Evolutionary conservation across 192 early-diverging fungal species (phyloP).

Genomic region (Coemansia sp.): DNA sequence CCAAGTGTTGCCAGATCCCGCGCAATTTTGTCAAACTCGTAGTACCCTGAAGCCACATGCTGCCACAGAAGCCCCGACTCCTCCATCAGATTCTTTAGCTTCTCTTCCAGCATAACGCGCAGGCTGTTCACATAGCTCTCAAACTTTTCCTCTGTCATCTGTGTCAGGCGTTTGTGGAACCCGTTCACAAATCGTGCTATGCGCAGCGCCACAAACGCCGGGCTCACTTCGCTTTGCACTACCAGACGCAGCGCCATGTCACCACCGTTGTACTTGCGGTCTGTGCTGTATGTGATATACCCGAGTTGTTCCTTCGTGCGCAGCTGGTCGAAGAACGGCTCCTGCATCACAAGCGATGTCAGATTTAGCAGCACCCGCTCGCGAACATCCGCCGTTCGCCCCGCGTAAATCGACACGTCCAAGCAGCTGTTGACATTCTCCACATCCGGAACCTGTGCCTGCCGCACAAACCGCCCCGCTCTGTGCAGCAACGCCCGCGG

Average conservation of each 20-base stretch:
- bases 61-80: conserved; percentile 68
- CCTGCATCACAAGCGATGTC: conserved; percentile 77
- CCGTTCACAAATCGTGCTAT: conserved; percentile 74
- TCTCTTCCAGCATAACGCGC: conserved; percentile 63
- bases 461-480: conserved; percentile 38
- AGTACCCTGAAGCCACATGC: conserved; percentile 67
- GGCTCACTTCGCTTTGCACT: conserved; percentile 84
- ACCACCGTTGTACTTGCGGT: conserved; percentile 68
- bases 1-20: conserved; percentile 22
- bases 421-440: conserved; percentile 88
- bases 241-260: conserved; percentile 76
- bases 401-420: conserved; percentile 81
- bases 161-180: conserved; percentile 55
- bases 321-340: conserved; percentile 91
- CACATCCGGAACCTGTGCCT: conserved; percentile 58
- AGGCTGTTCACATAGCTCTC: conserved; percentile 65
- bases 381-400: conserved; percentile 62
- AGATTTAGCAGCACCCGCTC: conserved; percentile 70
- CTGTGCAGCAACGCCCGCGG: conserved; percentile 35
- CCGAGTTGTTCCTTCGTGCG: conserved; percentile 89
- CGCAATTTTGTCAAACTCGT: conserved; percentile 73
- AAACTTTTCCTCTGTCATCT: conserved; percentile 68
- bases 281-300: conserved; percentile 61
- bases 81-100: conserved; percentile 73
- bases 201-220: conserved; percentile 75